Evolutionary conservation across 371 early-diverging fungal genomes (phyloP), one percentile per base, ranked within the genome.

Genomic region (Mucor irregularis): DNA sequence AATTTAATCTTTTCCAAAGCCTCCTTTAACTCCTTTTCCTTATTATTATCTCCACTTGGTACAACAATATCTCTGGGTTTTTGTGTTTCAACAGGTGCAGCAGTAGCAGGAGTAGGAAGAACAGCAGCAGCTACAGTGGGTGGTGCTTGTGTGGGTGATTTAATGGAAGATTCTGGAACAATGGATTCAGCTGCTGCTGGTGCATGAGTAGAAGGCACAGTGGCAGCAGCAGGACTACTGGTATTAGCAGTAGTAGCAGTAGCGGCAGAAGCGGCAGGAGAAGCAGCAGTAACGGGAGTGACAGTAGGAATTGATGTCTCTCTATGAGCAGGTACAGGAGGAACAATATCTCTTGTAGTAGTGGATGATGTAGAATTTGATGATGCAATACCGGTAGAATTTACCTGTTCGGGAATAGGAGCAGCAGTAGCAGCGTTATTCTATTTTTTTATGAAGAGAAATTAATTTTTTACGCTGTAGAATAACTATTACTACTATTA

Each of bases 1-100:
- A 39, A 25, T 5, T 54, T 45, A 28, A 77, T 67, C 17, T 44
- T 58, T 24, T 68, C 61, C 11, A 60, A 61, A 4, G 78, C 68
- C 24, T 42, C 47, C 14, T 56, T 48, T 8, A 78, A 43, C 16
- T 67, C 46, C 19, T 64, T 59, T 8, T 67, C 56, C 24, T 33
- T 39, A 31, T 30, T 56, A 42, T 22, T 44, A 25, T 26, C 31
- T 13, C 26, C 37, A 31, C 19, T 44, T 44, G 35, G 30, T 29
- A 29, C 48, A 25, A 24, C 37, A 37, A 8, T 45, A 13, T 11
- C 7, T 24, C 33, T 33, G 8, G 54, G 24, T 11, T 37, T 35
- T 14, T n/a, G 24, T 17, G 31, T n/a, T 34, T 26, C 24, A 14
- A 22, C 24, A 33, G 40, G 42, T 40, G 53, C 30, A 33, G 29